Evolutionary conservation across 352 stramenopile genomes (phyloP).

Genomic region (Globisporangium viniferum): DNA sequence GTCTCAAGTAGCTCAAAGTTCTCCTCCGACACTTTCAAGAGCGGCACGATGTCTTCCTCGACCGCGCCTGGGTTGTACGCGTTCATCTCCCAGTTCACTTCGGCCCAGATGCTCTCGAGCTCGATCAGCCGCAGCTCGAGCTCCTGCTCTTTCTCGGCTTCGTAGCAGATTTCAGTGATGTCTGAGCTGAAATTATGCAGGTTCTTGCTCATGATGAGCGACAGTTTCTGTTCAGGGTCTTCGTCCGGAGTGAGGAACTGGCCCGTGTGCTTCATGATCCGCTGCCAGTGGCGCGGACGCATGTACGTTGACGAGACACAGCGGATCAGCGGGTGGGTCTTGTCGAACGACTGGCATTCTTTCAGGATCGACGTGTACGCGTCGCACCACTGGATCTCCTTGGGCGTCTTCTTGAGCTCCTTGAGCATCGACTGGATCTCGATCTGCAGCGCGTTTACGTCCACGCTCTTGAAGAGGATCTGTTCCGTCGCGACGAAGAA

Average conservation of each 20-base stretch:
- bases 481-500: conserved; percentile 70
- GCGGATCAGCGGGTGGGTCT: conserved; percentile 77
- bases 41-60: conserved; percentile 78
- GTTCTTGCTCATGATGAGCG: conserved; percentile 90
- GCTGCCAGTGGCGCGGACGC: conserved; percentile 92
- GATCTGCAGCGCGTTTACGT: conserved; percentile 93
- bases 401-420: conserved; percentile 90
- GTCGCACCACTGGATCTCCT: conserved; percentile 91
- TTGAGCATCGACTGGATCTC: conserved; percentile 93
- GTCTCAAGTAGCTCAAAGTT: conserved; percentile 97
- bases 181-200: conserved; percentile 93
- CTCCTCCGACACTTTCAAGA: conserved; percentile 93
- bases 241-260: conserved; percentile 92
- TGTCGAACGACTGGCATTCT: conserved; percentile 82
- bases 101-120: conserved; percentile 89
- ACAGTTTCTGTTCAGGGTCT: conserved; percentile 89
- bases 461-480: conserved; percentile 90
- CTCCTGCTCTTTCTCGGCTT: conserved; percentile 96
- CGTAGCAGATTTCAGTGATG: conserved; percentile 96
- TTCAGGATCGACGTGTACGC: conserved; percentile 86
- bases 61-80: conserved; percentile 80
- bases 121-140: conserved; percentile 90
- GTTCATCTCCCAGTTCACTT: conserved; percentile 93
- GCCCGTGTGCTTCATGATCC: conserved; percentile 88
- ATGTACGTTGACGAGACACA: conserved; percentile 86